These are phyloP conservation scores for Acacia crassicarpa DNA, from an alignment of 306 rosid genomes.

Conservation along the genomic window DNA sequence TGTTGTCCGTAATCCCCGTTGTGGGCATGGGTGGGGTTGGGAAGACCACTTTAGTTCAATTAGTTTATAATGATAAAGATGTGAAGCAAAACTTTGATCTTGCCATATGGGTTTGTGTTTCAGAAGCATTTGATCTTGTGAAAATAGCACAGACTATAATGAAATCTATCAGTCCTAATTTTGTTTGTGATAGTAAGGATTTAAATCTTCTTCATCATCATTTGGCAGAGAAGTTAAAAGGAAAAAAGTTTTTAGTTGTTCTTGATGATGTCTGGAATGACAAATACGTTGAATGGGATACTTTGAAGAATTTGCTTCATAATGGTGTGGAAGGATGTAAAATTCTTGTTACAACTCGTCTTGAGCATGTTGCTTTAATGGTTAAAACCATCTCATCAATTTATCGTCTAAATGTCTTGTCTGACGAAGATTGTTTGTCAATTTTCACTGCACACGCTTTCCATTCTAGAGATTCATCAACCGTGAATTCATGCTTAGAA, in stretches of 20 bases:
- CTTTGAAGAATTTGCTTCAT: not conserved
- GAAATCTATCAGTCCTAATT: too few relatives aligned
- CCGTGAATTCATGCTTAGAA: not conserved
- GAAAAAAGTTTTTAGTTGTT: conserved; percentile 19
- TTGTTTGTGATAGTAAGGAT: too few relatives aligned
- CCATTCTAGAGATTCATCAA: not conserved
- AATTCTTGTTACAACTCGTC: conserved; percentile 31
- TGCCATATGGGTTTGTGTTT: too few relatives aligned
- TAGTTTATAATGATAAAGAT: too few relatives aligned
- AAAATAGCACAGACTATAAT: too few relatives aligned
- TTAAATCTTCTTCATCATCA: not conserved
- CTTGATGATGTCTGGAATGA: conserved; percentile 35
- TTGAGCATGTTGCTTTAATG: not conserved
- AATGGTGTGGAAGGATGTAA: conserved; percentile 13
- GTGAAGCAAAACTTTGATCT: too few relatives aligned
- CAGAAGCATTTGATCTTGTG: too few relatives aligned
- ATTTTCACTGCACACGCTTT: conserved; percentile 25
- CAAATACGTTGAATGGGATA: not conserved
- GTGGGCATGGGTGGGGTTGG: too few relatives aligned
- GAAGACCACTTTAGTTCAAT: too few relatives aligned
- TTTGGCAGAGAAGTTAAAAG: not conserved
- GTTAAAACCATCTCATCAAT: not conserved
- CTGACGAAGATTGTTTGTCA: not conserved
- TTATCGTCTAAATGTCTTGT: not conserved
- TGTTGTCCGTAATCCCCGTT: too few relatives aligned